phyloP scores from a whole-genome alignment of 768 basidiomycete species.

The Hypsizygus marmoreus region DNA sequence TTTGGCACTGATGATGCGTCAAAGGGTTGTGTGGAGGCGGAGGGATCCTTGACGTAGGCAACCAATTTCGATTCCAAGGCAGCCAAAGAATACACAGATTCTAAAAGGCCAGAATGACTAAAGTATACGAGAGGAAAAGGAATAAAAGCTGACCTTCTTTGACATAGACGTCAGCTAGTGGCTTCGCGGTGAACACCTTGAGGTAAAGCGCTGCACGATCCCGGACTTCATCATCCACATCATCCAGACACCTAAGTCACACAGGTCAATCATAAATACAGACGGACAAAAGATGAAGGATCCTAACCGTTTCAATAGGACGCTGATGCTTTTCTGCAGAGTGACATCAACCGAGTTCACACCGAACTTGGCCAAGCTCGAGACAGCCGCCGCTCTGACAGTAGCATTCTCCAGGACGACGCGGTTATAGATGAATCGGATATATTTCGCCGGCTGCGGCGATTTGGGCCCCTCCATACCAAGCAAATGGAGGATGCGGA shows the following conservation, averaged over 20 bases:
- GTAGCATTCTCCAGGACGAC: slow-evolving; percentile 98
- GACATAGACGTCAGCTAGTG: slow-evolving; percentile 83
- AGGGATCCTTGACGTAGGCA: slow-evolving; percentile 87
- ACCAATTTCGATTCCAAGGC: slow-evolving; percentile 90
- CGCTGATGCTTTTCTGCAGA: slow-evolving; percentile 83
- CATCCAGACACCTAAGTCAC: slow-evolving; percentile 81
- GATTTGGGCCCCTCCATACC: slow-evolving; percentile 96
- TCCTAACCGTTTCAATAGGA: slow-evolving; percentile 78
- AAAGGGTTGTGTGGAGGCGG: slow-evolving; percentile 72
- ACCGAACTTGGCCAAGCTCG: slow-evolving; percentile 95
- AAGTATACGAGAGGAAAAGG: neutral
- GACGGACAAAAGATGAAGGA: neutral
- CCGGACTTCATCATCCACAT: slow-evolving; percentile 98
- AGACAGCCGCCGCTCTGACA: slow-evolving; percentile 94
- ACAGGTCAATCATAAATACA: slow-evolving; percentile 6
- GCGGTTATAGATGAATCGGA: slow-evolving; percentile 99
- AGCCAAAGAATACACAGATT: slow-evolving; percentile 91
- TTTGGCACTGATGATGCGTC: slow-evolving; percentile 87
- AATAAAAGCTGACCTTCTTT: slow-evolving; percentile 72
- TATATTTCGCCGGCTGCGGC: slow-evolving; percentile 96
- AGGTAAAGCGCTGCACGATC: slow-evolving; percentile 97
- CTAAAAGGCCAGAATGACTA: slow-evolving; percentile 43
- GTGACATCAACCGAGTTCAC: slow-evolving; percentile 79
- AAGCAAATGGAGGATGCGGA: slow-evolving; percentile 92
- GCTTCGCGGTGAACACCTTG: slow-evolving; percentile 75